These are phyloP conservation scores for Saccharomyces hybrid DNA, from an alignment of 1,139 yeast species.

Conservation along the genomic window DNA sequence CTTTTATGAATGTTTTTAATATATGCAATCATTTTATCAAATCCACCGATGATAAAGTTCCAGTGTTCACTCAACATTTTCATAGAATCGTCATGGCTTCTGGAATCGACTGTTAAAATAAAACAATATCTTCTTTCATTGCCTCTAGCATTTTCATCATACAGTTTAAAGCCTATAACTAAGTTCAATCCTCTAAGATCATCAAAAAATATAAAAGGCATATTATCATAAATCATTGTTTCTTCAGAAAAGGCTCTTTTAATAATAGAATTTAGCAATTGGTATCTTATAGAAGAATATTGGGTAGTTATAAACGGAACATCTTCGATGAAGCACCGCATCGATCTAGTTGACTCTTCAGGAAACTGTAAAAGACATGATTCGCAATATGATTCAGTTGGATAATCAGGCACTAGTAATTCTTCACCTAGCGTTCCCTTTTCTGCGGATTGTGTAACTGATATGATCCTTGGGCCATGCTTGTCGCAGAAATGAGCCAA, in stretches of 20 bases:
- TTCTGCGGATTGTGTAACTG: slow-evolving; percentile 54
- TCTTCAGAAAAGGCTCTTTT: slow-evolving; percentile 68
- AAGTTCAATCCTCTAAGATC: slow-evolving; percentile 60
- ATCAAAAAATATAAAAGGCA: slow-evolving; percentile 70
- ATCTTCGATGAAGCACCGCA: slow-evolving; percentile 17
- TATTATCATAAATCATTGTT: slow-evolving; percentile 54
- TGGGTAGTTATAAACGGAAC: slow-evolving; percentile 44
- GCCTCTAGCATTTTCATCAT: slow-evolving; percentile 69
- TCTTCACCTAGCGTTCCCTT: slow-evolving; percentile 21
- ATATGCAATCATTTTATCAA: slow-evolving; percentile 44
- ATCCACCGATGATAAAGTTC: slow-evolving; percentile 47
- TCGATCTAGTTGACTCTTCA: slow-evolving; percentile 20
- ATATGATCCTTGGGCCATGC: slow-evolving; percentile 74
- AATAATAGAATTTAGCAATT: slow-evolving; percentile 37
- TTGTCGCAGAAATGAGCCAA: slow-evolving; percentile 80
- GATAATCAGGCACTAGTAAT: slow-evolving; percentile 29
- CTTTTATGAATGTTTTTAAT: slow-evolving; percentile 38
- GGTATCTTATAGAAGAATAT: slow-evolving; percentile 46
- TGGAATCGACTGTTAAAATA: slow-evolving; percentile 55
- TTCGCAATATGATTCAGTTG: slow-evolving; percentile 45
- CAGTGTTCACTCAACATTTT: slow-evolving; percentile 46
- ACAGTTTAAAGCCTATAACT: slow-evolving; percentile 57
- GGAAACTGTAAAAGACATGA: slow-evolving; percentile 53
- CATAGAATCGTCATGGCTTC: slow-evolving; percentile 33
- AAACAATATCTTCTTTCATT: slow-evolving; percentile 67